Evolutionary conservation across 2,329 filamentous ascomycete genomes (phyloP).

Genomic region (Fusarium sp.): DNA sequence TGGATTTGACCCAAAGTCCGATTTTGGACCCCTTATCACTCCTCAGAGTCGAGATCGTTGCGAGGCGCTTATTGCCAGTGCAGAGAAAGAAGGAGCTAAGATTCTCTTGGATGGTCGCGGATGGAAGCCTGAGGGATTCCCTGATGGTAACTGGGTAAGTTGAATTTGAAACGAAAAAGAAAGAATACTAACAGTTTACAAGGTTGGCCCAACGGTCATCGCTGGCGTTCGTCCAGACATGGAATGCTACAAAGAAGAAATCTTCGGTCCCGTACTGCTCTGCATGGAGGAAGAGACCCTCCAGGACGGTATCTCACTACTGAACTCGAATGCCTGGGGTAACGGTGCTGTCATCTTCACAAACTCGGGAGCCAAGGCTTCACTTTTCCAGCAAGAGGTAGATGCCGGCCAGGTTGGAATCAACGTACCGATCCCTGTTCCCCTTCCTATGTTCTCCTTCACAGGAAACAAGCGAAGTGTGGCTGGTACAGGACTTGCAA

Average conservation of each 20-base stretch:
- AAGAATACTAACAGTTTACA: not conserved
- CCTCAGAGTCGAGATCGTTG: constrained; percentile 80
- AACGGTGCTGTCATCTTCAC: constrained; percentile 87
- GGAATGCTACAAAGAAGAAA: constrained; percentile 84
- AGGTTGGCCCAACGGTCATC: constrained; percentile 80
- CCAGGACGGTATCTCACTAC: constrained; percentile 80
- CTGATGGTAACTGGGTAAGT: constrained; percentile 72
- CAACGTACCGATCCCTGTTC: constrained; percentile 79
- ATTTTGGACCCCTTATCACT: constrained; percentile 81
- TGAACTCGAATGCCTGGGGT: constrained; percentile 85
- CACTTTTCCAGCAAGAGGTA: constrained; percentile 80
- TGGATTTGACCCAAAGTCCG: constrained; percentile 80
- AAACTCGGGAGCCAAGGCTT: constrained; percentile 76
- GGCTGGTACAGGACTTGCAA: constrained; percentile 87
- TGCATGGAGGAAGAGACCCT: constrained; percentile 79
- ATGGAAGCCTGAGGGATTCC: constrained; percentile 76
- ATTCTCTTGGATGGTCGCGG: constrained; percentile 83
- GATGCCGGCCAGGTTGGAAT: constrained; percentile 85
- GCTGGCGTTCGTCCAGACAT: constrained; percentile 79
- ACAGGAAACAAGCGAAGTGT: constrained; percentile 84
- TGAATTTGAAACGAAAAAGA: accelerated
- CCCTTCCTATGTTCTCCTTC: constrained; percentile 75
- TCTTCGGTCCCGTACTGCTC: constrained; percentile 84
- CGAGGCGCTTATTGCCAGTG: constrained; percentile 77
- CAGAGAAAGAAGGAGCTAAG: constrained; percentile 80